A percentile compares a stretch with the other conserved stretches of the same genome.
These are phyloP conservation scores for Penicillium paxilli DNA, from an alignment of 495 filamentous ascomycete genomes.

Conservation along the genomic window DNA sequence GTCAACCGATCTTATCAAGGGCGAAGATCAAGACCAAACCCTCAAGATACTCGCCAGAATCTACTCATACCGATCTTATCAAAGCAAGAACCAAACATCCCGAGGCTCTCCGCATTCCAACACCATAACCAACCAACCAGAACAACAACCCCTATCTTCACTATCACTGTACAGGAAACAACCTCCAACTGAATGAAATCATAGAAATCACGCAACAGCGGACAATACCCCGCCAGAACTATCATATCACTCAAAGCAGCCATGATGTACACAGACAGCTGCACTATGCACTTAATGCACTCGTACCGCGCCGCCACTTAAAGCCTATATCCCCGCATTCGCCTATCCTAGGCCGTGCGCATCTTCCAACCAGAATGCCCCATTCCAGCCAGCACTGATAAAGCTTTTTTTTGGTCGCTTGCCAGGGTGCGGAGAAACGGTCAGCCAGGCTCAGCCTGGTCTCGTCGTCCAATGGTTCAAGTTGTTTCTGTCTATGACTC, in stretches of 20 bases:
- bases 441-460: too few species aligned
- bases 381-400: neutral
- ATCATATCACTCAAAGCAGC: too few species aligned
- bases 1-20: too few species aligned
- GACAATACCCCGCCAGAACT: neutral
- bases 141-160: conserved; percentile 8
- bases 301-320: neutral
- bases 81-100: neutral
- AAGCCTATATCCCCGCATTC: neutral
- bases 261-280: too few species aligned
- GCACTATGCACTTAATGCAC: neutral
- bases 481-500: neutral
- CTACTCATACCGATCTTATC: neutral
- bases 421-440: neutral
- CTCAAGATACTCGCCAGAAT: too few species aligned
- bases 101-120: neutral
- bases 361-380: neutral
- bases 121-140: conserved; percentile 11
- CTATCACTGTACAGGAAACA: too few species aligned
- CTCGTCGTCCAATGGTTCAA: too few species aligned
- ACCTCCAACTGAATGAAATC: too few species aligned
- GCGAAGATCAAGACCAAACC: too few species aligned
- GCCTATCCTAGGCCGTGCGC: neutral
- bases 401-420: neutral
- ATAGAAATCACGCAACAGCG: neutral